Evolutionary conservation across 345 rosid species (phyloP), one percentile per base, ranked within the genome.

Genomic region (Rhizophora apiculata): DNA sequence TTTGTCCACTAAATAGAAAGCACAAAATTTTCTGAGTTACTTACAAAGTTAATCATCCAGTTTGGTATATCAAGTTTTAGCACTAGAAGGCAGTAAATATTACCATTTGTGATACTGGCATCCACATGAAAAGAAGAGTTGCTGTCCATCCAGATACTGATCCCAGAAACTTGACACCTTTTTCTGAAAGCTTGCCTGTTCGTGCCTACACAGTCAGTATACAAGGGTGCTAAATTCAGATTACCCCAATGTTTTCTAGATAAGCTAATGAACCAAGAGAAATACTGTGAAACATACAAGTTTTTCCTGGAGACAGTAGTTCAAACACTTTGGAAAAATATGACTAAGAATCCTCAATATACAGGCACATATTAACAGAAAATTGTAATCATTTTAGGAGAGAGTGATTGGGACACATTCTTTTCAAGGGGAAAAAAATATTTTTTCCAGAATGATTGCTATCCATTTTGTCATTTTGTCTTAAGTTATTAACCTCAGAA

Each of bases 111-210:
- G 96, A 75, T 65, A 93, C 90, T 57, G 96, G 94, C 96, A 93
- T 93, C 96, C 97, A 91, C 98, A 93, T 93, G 85, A 93, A 93
- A 70, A 93, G 91, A 74, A 93, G 87, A 20, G 98, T 93, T 8
- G 98, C 95, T 31, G 97, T 88, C 98, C 97, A 93, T 75, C 98
- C 98, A 75, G 95, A 88, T 82, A 88, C 54, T 61, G 82, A 82
- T 58, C 86, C 88, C 5, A 93, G 74, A 65, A 93, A 82, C 76
- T 76, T 86, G 68, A 80, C 87, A 64, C 86, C 87, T 85, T 86
- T 67, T 73, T 84, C 85, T 0, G 97, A 49, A 67, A 93, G 96
- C 80, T 80, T 86, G 31, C 94, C 97, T 0, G 63, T 83, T 66
- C 89, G 79, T 70, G 94, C 91, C 98, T 93, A 90, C 82, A 63